Conservation (phyloP, 2,329 filamentous ascomycete genomes). For the Monosporascus sp. region DNA sequence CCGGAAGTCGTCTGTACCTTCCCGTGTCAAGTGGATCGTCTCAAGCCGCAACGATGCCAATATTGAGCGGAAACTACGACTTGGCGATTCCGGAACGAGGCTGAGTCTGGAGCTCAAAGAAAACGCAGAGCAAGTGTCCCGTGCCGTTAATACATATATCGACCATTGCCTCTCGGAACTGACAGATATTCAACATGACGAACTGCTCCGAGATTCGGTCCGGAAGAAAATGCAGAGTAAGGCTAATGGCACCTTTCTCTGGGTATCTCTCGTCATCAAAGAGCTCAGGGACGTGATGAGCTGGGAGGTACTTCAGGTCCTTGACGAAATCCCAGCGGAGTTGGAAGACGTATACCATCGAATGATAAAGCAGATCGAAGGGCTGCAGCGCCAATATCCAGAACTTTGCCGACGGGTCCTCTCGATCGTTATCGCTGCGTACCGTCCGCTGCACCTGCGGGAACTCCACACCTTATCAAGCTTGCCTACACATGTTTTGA, state of each 20-base stretch:
- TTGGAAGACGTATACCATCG: background rate
- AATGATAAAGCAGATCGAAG: background rate
- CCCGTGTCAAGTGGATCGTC: constrained; percentile 36
- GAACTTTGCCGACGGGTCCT: too few species aligned
- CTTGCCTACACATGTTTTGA: too few species aligned
- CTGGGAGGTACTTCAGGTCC: background rate
- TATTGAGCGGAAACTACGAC: constrained; percentile 30
- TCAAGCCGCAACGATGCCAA: constrained; percentile 37
- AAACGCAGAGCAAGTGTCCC: constrained; percentile 28
- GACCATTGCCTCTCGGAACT: constrained; percentile 19
- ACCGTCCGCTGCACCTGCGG: too few species aligned
- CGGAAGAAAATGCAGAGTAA: constrained; percentile 12
- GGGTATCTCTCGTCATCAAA: constrained; percentile 12
- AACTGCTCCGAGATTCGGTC: background rate
- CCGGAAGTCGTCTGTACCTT: background rate
- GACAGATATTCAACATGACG: background rate
- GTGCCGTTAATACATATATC: constrained; percentile 31
- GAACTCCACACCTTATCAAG: too few species aligned
- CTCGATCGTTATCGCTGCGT: too few species aligned
- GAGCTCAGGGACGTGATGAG: background rate
- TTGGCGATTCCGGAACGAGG: constrained; percentile 10
- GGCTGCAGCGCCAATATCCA: background rate
- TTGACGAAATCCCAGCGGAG: background rate
- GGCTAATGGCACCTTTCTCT: constrained; percentile 31
- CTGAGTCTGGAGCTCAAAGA: constrained; percentile 32